These are phyloP conservation scores for Plasmodium chabaudi DNA, from an alignment of 169 alveolate species.

Conservation along the genomic window DNA sequence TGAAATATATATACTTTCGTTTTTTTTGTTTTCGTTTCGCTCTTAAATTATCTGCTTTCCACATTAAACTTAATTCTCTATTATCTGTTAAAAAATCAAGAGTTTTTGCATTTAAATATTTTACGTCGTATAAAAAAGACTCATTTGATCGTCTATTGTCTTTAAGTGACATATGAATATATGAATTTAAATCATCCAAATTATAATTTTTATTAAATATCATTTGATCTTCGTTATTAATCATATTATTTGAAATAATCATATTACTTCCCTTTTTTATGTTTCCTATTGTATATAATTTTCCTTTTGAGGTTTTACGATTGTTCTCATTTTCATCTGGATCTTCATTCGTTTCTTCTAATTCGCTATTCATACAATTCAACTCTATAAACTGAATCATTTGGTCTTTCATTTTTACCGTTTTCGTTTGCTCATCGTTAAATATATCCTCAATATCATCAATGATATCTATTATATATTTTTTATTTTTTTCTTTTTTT, in stretches of 20 bases:
- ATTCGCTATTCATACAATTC: constrained; percentile 1
- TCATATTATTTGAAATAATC: background rate
- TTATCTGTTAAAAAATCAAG: constrained; percentile 12
- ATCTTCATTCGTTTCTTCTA: background rate
- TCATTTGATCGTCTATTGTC: background rate
- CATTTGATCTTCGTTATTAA: too few relatives aligned
- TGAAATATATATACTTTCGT: constrained; percentile 16
- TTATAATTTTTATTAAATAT: background rate
- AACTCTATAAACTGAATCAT: constrained; percentile 56
- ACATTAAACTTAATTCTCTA: too few relatives aligned
- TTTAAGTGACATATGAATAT: background rate
- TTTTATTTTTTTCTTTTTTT: constrained; percentile 16
- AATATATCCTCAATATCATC: constrained; percentile 41
- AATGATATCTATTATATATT: constrained; percentile 49
- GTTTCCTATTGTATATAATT: background rate
- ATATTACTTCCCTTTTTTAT: background rate
- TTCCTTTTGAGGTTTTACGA: background rate
- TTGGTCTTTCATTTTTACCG: constrained; percentile 34
- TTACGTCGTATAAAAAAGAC: constrained; percentile 19
- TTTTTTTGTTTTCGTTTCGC: constrained; percentile 1
- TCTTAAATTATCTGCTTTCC: background rate
- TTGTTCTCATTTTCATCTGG: background rate
- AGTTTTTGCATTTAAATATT: constrained; percentile 14
- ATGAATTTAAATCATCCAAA: background rate
- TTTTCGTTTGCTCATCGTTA: constrained; percentile 17